phyloP scores from a whole-genome alignment of 345 rosid genomes.

The Bretschneidera sinensis region DNA sequence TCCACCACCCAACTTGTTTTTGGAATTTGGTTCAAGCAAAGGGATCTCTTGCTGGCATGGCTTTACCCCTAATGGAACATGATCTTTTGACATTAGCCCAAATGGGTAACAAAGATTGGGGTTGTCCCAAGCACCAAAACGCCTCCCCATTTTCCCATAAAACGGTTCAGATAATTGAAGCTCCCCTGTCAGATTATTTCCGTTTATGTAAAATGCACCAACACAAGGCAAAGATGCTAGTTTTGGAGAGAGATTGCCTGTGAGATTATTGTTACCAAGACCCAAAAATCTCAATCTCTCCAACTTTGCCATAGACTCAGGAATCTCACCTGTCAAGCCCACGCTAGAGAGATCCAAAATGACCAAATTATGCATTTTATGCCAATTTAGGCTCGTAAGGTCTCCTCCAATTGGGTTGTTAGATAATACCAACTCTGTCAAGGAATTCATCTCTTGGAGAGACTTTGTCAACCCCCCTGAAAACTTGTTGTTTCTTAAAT shows the following conservation, averaged over 20 bases:
- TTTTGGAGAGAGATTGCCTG: constrained; percentile 47
- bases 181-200: constrained; percentile 84
- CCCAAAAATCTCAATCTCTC: constrained; percentile 73
- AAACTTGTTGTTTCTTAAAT: constrained; percentile 64
- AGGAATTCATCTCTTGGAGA: constrained; percentile 50
- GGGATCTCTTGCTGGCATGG: constrained; percentile 47
- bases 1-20: constrained; percentile 27
- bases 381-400: constrained; percentile 50
- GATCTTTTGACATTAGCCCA: constrained; percentile 31
- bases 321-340: constrained; percentile 60
- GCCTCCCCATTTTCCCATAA: constrained; percentile 65
- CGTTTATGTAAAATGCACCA: constrained; percentile 57
- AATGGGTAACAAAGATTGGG: constrained; percentile 61
- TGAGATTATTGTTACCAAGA: constrained; percentile 62
- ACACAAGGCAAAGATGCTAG: constrained; percentile 64
- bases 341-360: constrained; percentile 60
- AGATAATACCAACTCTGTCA: constrained; percentile 64
- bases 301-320: constrained; percentile 48
- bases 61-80: constrained; percentile 59
- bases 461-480: constrained; percentile 60
- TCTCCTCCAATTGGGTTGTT: constrained; percentile 58
- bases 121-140: constrained; percentile 87
- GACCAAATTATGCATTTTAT: constrained; percentile 43
- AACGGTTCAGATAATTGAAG: constrained; percentile 50
- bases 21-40: constrained; percentile 27